These are phyloP conservation scores for Teunomyces barrocoloradensis DNA, from an alignment of 805 yeast genomes.

Conservation along the genomic window DNA sequence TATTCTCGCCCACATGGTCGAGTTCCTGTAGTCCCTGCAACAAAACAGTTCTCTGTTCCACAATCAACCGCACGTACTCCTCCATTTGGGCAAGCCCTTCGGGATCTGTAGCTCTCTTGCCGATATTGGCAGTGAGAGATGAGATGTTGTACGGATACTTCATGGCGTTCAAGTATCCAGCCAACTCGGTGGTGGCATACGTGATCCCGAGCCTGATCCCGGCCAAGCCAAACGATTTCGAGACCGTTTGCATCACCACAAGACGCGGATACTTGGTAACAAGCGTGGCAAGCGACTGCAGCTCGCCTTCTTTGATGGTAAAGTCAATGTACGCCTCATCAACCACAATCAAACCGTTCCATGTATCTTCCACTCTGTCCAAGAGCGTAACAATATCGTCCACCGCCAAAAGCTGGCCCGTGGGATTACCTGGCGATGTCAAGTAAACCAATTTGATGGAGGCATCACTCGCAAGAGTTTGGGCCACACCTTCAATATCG, in stretches of 20 bases:
- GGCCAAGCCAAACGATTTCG: slow-evolving; percentile 95
- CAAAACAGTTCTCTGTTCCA: slow-evolving; percentile 54
- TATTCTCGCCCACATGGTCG: slow-evolving; percentile 64
- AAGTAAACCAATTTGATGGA: slow-evolving; percentile 72
- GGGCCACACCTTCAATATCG: slow-evolving; percentile 53
- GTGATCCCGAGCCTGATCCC: slow-evolving; percentile 90
- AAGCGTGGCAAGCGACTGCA: slow-evolving; percentile 70
- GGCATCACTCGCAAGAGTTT: slow-evolving; percentile 52
- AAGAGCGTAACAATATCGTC: slow-evolving; percentile 37
- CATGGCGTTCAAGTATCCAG: slow-evolving; percentile 76
- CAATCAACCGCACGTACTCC: slow-evolving; percentile 47
- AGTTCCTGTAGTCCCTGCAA: slow-evolving; percentile 53
- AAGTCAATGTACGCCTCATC: slow-evolving; percentile 98
- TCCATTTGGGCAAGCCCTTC: slow-evolving; percentile 59
- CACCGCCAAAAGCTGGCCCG: slow-evolving; percentile 62
- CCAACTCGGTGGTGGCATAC: slow-evolving; percentile 57
- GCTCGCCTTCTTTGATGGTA: slow-evolving; percentile 20
- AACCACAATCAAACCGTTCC: slow-evolving; percentile 79
- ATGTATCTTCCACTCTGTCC: slow-evolving; percentile 43
- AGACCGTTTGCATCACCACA: slow-evolving; percentile 86
- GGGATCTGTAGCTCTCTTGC: slow-evolving; percentile 65
- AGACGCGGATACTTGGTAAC: slow-evolving; percentile 81
- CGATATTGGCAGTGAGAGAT: slow-evolving; percentile 71
- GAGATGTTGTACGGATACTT: slow-evolving; percentile 96
- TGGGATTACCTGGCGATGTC: slow-evolving; percentile 97